phyloP scores from a whole-genome alignment of 2,329 filamentous ascomycete genomes.

The Cladorrhinum sp. region DNA sequence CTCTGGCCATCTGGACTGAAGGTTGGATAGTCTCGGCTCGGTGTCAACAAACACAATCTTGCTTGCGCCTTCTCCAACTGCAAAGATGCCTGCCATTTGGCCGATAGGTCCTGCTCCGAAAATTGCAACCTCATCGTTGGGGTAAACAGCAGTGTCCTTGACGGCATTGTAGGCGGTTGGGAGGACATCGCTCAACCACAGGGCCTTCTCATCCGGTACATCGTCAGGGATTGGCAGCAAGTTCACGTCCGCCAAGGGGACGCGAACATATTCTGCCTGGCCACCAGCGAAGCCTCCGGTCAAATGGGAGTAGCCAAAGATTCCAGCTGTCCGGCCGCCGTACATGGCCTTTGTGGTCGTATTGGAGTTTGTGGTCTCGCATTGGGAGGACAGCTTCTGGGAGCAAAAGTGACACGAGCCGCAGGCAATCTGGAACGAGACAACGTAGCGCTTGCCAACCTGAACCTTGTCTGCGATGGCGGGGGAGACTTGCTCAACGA shows the following conservation, averaged over 20 bases:
- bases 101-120: conserved; percentile 87
- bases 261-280: conserved; percentile 81
- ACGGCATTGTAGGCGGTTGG: conserved; percentile 78
- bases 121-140: conserved; percentile 73
- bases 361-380: conserved; percentile 76
- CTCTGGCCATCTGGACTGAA: conserved; percentile 59
- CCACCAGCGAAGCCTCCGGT: conserved; percentile 85
- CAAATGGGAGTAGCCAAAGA: conserved; percentile 74
- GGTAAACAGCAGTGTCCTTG: conserved; percentile 77
- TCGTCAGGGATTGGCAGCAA: conserved; percentile 73
- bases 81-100: conserved; percentile 77
- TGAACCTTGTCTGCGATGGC: conserved; percentile 49
- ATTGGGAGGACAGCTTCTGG: conserved; percentile 74
- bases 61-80: conserved; percentile 67
- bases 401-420: conserved; percentile 73
- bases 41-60: conserved; percentile 78
- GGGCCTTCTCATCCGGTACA: conserved; percentile 77
- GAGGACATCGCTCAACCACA: conserved; percentile 80
- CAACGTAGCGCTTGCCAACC: conserved; percentile 69
- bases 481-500: conserved; percentile 55
- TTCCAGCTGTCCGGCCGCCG: conserved; percentile 69
- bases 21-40: conserved; percentile 65
- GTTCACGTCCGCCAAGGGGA: conserved; percentile 78
- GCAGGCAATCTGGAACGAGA: conserved; percentile 80
- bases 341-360: conserved; percentile 71